Evolutionary conservation across 257 asterid species (phyloP).

Genomic region (Gentiana macrophylla): DNA sequence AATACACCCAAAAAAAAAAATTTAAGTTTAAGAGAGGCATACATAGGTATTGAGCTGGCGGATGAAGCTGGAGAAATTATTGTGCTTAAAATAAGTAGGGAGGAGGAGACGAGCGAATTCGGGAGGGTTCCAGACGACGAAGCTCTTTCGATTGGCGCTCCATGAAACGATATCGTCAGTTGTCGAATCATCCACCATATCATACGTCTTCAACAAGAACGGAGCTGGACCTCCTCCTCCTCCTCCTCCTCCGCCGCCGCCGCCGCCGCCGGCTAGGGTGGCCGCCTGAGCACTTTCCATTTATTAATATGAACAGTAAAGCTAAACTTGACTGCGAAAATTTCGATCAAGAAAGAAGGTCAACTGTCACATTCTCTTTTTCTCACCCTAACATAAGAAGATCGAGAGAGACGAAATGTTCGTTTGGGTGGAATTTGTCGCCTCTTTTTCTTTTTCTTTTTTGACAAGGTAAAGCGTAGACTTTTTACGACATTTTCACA

Average conservation of each 20-base stretch:
- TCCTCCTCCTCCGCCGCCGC: background rate
- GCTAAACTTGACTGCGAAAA: too few relatives aligned
- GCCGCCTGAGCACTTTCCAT: constrained; percentile 9
- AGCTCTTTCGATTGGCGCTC: constrained; percentile 55
- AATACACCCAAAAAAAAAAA: background rate
- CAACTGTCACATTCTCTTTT: too few relatives aligned
- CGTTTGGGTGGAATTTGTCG: too few relatives aligned
- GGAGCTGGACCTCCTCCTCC: constrained; percentile 88
- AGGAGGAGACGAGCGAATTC: constrained; percentile 75
- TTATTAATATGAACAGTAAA: background rate
- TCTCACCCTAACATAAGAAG: too few relatives aligned
- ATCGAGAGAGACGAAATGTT: too few relatives aligned
- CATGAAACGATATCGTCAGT: constrained; percentile 80
- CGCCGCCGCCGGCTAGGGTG: background rate
- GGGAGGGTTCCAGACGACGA: constrained; percentile 89
- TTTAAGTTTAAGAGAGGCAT: constrained; percentile 14
- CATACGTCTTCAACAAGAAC: constrained; percentile 68
- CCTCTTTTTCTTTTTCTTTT: too few relatives aligned
- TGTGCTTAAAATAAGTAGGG: constrained; percentile 81
- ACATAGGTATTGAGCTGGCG: constrained; percentile 97
- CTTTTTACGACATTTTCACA: too few relatives aligned
- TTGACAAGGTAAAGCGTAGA: too few relatives aligned
- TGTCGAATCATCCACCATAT: constrained; percentile 72
- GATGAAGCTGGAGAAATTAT: constrained; percentile 84
- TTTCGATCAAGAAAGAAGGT: too few relatives aligned